Base-by-base conservation (phyloP, 139 green algal genomes). In the Picochlorum sp. region DNA sequence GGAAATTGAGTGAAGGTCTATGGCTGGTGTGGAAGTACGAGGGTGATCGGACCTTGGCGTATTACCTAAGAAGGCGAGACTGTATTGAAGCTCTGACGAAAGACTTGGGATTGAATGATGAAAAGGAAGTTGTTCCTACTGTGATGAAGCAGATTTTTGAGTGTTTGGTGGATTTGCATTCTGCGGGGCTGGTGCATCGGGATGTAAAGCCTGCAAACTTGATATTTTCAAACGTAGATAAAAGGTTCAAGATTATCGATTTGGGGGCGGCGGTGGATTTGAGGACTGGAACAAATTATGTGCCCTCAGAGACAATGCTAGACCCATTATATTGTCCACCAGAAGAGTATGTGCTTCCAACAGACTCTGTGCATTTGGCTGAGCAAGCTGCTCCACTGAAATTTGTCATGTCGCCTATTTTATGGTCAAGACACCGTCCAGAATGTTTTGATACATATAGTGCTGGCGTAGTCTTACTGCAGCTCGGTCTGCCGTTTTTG, bases 151-250 rank as follows among this genome's bases (percentile, higher is more conserved):
- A 93, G 39, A 55, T 95, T 31, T 74, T 92, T 18, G 65, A 85
- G 53, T 73, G 73, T 24, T 70, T 94, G 10, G 39, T 41, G 78
- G 78, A 76, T 7, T 69, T 96, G 47, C 88, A 96, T 57, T 59
- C 33, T 18, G 83, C 80, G 0, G 88, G 86, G 10, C 65, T 96
- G 24, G 83, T 96, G n/a, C 88, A 96, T 77, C 76, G 88, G 8
- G 88, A 96, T 60, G 70, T 96, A 30, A 96, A 96, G 77, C 88
- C 86, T 18, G 61, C 79, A 25, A 96, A 96, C 72, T 77, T 95
- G 52, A 82, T 96, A 45, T 77, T 90, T 33, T 70, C 70, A 10
- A 84, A 92, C 41, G 7, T 45, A 6, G 40, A 64, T 14, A 58
- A 50, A 31, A 44, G 64, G 50, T 81, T 82, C 62, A 76, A 94